Conservation (phyloP, 768 basidiomycete species). For the Rhizopogon vesiculosus region DNA sequence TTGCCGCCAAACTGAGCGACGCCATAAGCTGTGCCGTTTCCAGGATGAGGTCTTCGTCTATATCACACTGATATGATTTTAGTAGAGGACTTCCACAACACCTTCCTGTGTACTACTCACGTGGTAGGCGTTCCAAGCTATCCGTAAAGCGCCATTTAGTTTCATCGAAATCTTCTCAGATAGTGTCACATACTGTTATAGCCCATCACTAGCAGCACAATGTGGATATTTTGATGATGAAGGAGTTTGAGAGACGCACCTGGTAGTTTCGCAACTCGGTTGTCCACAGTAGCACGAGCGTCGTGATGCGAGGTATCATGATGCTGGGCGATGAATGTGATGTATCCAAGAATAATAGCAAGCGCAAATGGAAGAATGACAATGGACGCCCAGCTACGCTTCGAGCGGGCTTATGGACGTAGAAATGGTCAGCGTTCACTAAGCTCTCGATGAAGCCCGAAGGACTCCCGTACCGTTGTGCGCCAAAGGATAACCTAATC, state of each 20-base stretch:
- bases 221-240: neutral
- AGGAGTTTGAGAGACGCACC: constrained; percentile 16
- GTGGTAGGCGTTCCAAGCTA: constrained; percentile 70
- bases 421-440: neutral
- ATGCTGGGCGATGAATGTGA: constrained; percentile 10
- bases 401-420: neutral
- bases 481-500: neutral
- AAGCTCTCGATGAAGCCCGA: neutral
- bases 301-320: neutral
- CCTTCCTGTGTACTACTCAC: constrained; percentile 27
- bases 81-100: neutral
- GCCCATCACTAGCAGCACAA: constrained; percentile 41
- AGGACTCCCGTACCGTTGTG: neutral
- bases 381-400: constrained; percentile 4
- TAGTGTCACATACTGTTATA: constrained; percentile 49
- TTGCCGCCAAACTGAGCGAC: constrained; percentile 44
- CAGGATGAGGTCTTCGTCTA: constrained; percentile 48
- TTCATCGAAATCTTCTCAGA: neutral
- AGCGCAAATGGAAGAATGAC: constrained; percentile 12
- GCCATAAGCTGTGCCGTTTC: constrained; percentile 47
- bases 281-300: neutral
- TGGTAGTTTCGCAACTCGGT: constrained; percentile 31
- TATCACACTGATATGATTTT: constrained; percentile 43
- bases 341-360: constrained; percentile 15
- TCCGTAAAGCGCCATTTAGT: constrained; percentile 3